Evolutionary conservation across 2,329 filamentous ascomycete genomes (phyloP), one percentile per base, ranked within the genome.

Genomic region (Alternaria viburni): DNA sequence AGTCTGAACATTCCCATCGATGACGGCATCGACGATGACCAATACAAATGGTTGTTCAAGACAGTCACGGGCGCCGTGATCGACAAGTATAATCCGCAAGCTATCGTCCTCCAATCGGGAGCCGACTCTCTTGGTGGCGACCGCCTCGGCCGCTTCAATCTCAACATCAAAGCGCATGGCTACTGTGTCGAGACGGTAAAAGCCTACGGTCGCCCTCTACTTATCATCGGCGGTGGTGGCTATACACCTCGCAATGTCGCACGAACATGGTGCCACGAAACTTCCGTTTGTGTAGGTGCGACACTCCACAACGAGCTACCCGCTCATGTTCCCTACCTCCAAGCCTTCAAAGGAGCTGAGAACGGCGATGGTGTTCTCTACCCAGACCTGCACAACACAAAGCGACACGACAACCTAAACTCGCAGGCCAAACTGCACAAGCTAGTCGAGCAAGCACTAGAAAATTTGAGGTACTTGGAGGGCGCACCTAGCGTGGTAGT

Each of bases 201-300:
- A 80, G 88, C 85, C 50, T 88, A 93, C 67, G 86, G 87, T 7
- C 84, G 97, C 2, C 96, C 96, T 3, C 86, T 98, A 65, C 89
- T 99, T 54, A 88, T 99, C 58, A 92, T 98, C 62, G 96, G 96
- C 47, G 96, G 96, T 43, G 96, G 96, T 60, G 96, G 96, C 26
- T 99, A 99, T 81, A 99, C 96, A 13, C 94, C 96, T 6, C 89
- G 95, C 68, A 99, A 99, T 75, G 96, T 99, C 7, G 96, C 96
- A 45, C 91, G 96, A 57, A 93, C 95, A 28, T 99, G 96, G 96
- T 93, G 94, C 23, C 95, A 97, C 81, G 96, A 99, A 82, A 99
- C 96, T 12, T 91, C 92, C 64, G 93, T 98, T 70, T 93, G 93
- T 64, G 92, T 96, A 66, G 89, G 90, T 69, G 86, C 91, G 67